Percentiles rank a stretch among this genome's conserved stretches.
Conservation (phyloP, 2,329 filamentous ascomycete genomes). For the Bimuria novae-zelandiae region DNA sequence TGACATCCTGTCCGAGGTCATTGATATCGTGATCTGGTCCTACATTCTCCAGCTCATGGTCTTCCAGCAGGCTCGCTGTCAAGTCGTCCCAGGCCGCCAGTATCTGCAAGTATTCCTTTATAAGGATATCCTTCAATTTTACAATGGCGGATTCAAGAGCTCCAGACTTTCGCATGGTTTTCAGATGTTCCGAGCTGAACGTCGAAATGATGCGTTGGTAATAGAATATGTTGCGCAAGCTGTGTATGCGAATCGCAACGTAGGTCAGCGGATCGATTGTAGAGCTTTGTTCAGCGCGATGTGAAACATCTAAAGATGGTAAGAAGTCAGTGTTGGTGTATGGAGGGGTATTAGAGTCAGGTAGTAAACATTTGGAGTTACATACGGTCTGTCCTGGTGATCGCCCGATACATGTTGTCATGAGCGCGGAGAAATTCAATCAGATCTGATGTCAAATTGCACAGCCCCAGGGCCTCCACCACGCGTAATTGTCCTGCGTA, state of each 20-base stretch:
- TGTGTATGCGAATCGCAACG: neutral
- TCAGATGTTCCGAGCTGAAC: neutral
- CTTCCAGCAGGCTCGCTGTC: neutral
- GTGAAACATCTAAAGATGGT: neutral
- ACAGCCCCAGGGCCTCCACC: neutral
- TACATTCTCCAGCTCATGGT: conserved; percentile 15
- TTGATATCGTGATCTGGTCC: conserved; percentile 16
- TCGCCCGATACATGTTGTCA: neutral
- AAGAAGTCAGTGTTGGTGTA: too few relatives aligned
- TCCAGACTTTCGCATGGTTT: neutral
- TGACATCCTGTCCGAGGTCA: conserved; percentile 11
- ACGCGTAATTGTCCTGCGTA: neutral
- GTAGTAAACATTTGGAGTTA: neutral
- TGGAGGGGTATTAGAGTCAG: too few relatives aligned
- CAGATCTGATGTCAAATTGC: neutral
- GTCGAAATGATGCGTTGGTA: conserved; percentile 3
- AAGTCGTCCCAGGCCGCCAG: neutral
- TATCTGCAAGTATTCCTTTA: neutral
- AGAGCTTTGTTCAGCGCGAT: neutral
- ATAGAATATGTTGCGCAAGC: conserved; percentile 7
- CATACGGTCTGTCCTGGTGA: neutral
- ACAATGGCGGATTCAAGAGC: neutral
- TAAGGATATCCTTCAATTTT: neutral
- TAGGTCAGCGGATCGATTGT: conserved; percentile 4
- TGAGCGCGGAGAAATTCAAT: neutral